phyloP scores from a whole-genome alignment of 805 yeast genomes.

The Sugiyamaella smithiae region DNA sequence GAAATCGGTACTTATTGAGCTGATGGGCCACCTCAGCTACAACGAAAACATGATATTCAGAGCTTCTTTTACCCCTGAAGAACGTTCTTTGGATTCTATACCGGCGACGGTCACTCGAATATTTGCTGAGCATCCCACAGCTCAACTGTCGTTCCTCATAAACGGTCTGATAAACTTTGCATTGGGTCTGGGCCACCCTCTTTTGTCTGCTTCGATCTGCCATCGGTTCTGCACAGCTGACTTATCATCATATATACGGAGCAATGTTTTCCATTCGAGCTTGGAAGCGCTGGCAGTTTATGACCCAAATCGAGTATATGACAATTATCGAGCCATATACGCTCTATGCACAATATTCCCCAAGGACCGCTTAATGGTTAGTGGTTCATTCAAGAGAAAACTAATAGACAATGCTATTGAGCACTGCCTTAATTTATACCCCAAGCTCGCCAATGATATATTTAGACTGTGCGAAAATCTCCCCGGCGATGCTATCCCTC shows the following conservation, averaged over 20 bases:
- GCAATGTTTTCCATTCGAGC: conserved; percentile 9
- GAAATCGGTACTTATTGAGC: neutral
- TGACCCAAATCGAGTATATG: conserved; percentile 5
- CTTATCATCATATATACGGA: neutral
- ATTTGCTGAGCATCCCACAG: neutral
- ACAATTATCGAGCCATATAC: conserved; percentile 14
- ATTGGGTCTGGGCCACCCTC: conserved; percentile 12
- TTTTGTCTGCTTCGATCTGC: conserved; percentile 17
- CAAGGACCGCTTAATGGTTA: conserved; percentile 7
- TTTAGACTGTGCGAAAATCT: conserved; percentile 5
- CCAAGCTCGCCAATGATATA: conserved; percentile 18
- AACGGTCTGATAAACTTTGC: conserved; percentile 11
- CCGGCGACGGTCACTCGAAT: neutral
- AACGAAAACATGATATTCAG: neutral
- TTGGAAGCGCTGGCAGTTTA: conserved; percentile 12
- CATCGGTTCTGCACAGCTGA: neutral
- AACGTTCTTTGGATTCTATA: neutral
- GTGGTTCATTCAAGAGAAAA: conserved; percentile 10
- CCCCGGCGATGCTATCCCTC: conserved; percentile 17
- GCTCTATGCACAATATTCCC: conserved; percentile 2
- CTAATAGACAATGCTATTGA: conserved; percentile 11
- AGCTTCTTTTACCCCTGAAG: neutral
- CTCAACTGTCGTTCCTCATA: neutral
- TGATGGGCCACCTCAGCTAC: neutral
- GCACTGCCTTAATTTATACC: conserved; percentile 8